Conservation (phyloP, 495 filamentous ascomycete species). For the Xylaria castorea region DNA sequence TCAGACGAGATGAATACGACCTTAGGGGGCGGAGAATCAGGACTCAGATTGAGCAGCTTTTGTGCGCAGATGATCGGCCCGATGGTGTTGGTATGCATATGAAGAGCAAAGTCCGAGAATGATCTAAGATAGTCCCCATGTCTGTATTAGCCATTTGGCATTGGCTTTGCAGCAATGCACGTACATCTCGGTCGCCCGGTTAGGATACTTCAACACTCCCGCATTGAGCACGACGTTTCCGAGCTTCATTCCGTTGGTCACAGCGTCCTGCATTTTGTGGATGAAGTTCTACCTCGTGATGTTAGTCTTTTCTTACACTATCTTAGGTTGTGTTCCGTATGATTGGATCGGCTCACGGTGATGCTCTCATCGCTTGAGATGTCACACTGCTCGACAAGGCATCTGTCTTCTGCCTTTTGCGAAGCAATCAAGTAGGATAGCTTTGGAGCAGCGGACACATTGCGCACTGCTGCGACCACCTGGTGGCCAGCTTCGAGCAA, state of each 20-base stretch:
- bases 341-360: slow-evolving; percentile 50
- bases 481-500: slow-evolving; percentile 52
- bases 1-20: slow-evolving; percentile 60
- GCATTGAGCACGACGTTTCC: slow-evolving; percentile 63
- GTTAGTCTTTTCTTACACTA: background rate
- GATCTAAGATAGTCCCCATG: slow-evolving; percentile 41
- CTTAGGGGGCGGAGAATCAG: slow-evolving; percentile 50
- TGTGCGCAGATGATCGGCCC: slow-evolving; percentile 64
- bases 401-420: slow-evolving; percentile 47
- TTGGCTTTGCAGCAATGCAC: slow-evolving; percentile 24
- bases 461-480: slow-evolving; percentile 61
- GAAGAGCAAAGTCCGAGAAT: slow-evolving; percentile 59
- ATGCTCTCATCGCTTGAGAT: slow-evolving; percentile 54
- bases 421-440: slow-evolving; percentile 49
- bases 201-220: slow-evolving; percentile 64
- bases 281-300: slow-evolving; percentile 20
- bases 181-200: slow-evolving; percentile 62
- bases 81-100: slow-evolving; percentile 64
- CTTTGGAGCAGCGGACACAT: slow-evolving; percentile 46
- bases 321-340: background rate
- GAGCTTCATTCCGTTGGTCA: slow-evolving; percentile 44
- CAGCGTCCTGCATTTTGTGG: slow-evolving; percentile 34
- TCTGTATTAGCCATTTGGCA: background rate
- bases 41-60: slow-evolving; percentile 48
- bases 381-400: slow-evolving; percentile 57